Evolutionary conservation across 169 alveolate species (phyloP).

Genomic region (Neospora caninum): DNA sequence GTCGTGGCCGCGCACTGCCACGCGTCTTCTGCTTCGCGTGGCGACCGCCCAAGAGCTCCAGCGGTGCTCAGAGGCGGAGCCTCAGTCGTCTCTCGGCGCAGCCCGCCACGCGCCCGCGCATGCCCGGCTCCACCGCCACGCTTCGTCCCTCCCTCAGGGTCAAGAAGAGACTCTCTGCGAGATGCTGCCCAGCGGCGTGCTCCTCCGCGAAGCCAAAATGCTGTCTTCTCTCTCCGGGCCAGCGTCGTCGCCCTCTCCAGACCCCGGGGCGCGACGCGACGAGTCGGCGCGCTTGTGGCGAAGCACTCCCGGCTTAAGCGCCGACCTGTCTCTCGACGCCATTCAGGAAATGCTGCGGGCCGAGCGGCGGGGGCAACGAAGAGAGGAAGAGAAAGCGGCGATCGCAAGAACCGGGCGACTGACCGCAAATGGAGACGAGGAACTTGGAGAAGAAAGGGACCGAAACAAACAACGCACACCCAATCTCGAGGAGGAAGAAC

Average conservation of each 20-base stretch:
- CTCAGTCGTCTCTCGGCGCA: not conserved
- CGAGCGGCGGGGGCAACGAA: not conserved
- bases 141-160: no score
- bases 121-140: no score
- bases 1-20: not conserved
- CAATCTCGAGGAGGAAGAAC: constrained; percentile 2
- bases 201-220: no score
- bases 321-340: not conserved
- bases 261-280: no score
- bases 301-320: not conserved
- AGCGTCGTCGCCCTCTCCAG: no score
- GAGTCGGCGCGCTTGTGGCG: not conserved
- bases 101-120: not conserved
- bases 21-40: not conserved
- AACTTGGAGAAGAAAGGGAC: not conserved
- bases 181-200: no score
- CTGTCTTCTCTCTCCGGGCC: not conserved
- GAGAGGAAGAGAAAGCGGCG: not conserved
- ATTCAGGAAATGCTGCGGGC: no score
- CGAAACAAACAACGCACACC: not conserved
- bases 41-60: not conserved
- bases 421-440: not conserved
- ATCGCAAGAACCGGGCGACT: not conserved
- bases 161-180: not conserved
- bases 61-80: not conserved